Base-by-base conservation (phyloP, 768 basidiomycete genomes). In the Rossbeevera mucosa region DNA sequence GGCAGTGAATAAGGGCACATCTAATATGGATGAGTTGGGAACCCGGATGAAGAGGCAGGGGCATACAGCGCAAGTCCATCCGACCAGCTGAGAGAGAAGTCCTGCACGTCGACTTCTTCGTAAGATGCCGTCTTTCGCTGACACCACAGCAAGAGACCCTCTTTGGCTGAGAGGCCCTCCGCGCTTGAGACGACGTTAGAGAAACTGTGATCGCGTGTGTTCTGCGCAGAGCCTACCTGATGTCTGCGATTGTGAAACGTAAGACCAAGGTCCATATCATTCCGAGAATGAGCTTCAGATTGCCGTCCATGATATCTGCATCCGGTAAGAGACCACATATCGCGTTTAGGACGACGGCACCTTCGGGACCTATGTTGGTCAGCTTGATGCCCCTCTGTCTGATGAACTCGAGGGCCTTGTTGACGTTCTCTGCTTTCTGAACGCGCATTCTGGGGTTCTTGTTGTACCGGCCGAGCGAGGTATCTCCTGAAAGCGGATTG, bases 221-320 rank as follows among this genome's bases (percentile, higher is more conserved):
- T n/a, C 30, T 29, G 42, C 13, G 25, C 29, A 51, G 21, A 24
- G 72, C 83, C 54, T 58, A 94, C 94, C 86, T 96, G 74, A 99
- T 98, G 62, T 94, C 94, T 21, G 96, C 94, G 58, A 99, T 98
- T 5, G 94, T 96, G 70, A 98, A 98, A 12, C 95, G 87, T 28
- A 98, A 79, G 63, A 99, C 94, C 31, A 98, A 80, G 0, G 92
- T 95, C 96, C 96, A 98, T 58, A 99, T 97, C 94, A 94, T 92
- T 28, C 93, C 94, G n/a, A 98, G 81, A 47, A 95, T 97, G 50
- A 99, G 86, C 71, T 98, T 99, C 57, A 94, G 71, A 68, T 95
- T 96, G n/a, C 94, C 94, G 68, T 99, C 96, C 51, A 99, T 94
- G 66, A 98, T 96, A 69, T 98, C 95, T 94, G 54, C n/a, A 46